Evolutionary conservation across 2,329 filamentous ascomycete species (phyloP).

Genomic region (Talaromyces sp.): DNA sequence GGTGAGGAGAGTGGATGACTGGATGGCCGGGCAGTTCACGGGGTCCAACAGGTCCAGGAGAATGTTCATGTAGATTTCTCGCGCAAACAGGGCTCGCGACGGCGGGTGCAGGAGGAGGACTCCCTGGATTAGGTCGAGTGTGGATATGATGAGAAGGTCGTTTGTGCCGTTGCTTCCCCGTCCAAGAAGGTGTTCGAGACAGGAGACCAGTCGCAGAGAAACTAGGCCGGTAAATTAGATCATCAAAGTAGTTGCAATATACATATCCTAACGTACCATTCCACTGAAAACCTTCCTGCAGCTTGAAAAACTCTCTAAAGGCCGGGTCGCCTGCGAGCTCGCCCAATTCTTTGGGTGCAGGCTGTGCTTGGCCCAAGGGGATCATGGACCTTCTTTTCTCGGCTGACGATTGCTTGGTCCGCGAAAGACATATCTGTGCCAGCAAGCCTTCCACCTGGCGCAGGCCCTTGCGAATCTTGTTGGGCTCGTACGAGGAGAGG

Average conservation of each 20-base stretch:
- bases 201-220: slow-evolving; percentile 75
- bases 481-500: slow-evolving; percentile 82
- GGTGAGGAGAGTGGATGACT: slow-evolving; percentile 82
- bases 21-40: slow-evolving; percentile 84
- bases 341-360: slow-evolving; percentile 56
- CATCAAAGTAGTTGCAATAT: no score
- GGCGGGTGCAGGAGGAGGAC: slow-evolving; percentile 82
- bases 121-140: slow-evolving; percentile 85
- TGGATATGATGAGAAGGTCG: slow-evolving; percentile 80
- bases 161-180: slow-evolving; percentile 77
- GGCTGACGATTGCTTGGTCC: slow-evolving; percentile 30
- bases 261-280: slow-evolving; percentile 52
- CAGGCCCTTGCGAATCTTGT: slow-evolving; percentile 87
- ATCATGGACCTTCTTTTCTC: slow-evolving; percentile 41
- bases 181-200: slow-evolving; percentile 78
- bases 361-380: slow-evolving; percentile 33
- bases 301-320: slow-evolving; percentile 90
- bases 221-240: slow-evolving; percentile 43
- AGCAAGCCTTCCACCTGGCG: slow-evolving; percentile 91
- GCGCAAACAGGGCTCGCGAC: slow-evolving; percentile 77
- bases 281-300: slow-evolving; percentile 97
- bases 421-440: slow-evolving; percentile 85
- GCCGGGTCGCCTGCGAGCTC: slow-evolving; percentile 77
- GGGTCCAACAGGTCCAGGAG: slow-evolving; percentile 92
- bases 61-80: slow-evolving; percentile 93